These are phyloP conservation scores for Solanum chacoense DNA, from an alignment of 305 asterid species.

Conservation along the genomic window DNA sequence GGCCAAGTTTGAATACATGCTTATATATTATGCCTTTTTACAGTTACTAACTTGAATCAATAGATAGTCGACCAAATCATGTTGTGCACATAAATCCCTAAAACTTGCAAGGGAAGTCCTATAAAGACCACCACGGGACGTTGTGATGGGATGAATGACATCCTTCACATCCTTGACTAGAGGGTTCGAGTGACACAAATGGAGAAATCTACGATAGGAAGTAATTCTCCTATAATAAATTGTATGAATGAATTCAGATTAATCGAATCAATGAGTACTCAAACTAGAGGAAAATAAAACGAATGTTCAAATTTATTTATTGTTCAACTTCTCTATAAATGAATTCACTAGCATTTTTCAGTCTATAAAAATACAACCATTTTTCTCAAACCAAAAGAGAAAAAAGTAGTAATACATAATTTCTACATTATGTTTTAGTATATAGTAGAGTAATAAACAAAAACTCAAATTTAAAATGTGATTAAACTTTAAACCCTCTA, in stretches of 20 bases:
- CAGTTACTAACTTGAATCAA: not conserved
- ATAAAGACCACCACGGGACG: not conserved
- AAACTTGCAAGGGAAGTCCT: not conserved
- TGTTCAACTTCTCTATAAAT: not conserved
- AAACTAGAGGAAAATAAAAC: not conserved
- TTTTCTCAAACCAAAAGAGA: not conserved
- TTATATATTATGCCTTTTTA: not conserved
- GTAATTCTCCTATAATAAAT: not conserved
- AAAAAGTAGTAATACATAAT: not conserved
- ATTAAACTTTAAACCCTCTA: conserved; percentile 1
- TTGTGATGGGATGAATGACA: not conserved
- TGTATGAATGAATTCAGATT: not conserved
- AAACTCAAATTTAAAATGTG: not conserved
- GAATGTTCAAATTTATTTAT: not conserved
- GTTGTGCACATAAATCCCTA: not conserved
- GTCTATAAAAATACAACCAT: not conserved
- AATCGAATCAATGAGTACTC: not conserved
- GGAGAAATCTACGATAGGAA: not conserved
- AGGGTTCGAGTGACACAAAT: not conserved
- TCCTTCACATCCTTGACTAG: not conserved
- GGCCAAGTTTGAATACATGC: not conserved
- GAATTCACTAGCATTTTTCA: not conserved
- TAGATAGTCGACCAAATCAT: not conserved
- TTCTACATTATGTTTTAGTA: not conserved
- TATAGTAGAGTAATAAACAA: not conserved